These are phyloP conservation scores for Colletotrichum camelliae DNA, from an alignment of 2,329 filamentous ascomycete species.

Conservation along the genomic window DNA sequence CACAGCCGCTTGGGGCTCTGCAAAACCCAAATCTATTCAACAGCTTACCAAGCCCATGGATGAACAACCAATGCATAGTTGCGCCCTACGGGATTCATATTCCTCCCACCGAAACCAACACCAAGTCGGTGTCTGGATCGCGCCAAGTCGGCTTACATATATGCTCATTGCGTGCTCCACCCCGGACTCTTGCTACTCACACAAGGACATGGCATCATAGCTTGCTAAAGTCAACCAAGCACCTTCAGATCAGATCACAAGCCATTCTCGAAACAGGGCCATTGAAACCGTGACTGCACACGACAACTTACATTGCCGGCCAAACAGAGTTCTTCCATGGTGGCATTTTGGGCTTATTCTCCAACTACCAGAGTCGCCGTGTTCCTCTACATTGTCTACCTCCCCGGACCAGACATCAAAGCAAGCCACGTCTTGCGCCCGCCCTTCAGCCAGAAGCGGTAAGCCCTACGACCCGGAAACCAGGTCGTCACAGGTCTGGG, in stretches of 20 bases:
- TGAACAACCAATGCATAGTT: neutral
- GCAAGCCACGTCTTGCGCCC: neutral
- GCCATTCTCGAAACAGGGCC: neutral
- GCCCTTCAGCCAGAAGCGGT: neutral
- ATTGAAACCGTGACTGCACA: neutral
- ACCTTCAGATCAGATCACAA: neutral
- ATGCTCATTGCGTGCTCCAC: neutral
- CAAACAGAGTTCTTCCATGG: neutral
- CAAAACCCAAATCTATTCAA: neutral
- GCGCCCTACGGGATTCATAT: neutral
- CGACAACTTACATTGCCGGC: neutral
- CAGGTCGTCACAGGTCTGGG: neutral
- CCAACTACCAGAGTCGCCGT: neutral
- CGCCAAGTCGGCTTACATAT: neutral
- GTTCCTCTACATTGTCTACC: constrained; percentile 9
- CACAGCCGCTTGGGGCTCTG: neutral
- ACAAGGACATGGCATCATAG: neutral
- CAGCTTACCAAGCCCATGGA: neutral
- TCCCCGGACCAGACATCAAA: neutral
- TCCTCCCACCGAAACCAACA: neutral
- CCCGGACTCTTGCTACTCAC: neutral
- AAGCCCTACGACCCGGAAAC: neutral
- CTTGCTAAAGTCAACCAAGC: neutral
- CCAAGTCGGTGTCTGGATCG: neutral
- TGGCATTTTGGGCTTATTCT: neutral